Base-by-base conservation (phyloP, 768 basidiomycete genomes). In the Amyloporia xantha region DNA sequence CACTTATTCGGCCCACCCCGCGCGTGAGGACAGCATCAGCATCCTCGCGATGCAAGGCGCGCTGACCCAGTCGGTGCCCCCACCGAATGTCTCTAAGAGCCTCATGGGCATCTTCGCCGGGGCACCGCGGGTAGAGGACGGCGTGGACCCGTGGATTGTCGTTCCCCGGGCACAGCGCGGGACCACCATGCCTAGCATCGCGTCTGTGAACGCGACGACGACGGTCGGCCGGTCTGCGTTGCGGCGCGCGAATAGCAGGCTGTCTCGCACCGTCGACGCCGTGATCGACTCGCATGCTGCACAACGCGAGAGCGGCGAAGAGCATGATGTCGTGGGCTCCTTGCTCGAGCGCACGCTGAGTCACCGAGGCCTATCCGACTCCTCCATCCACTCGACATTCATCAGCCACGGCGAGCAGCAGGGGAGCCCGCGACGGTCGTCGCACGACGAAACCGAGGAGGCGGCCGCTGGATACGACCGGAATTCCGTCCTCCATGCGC, bases 81-180 rank as follows among this genome's bases (percentile, higher is more conserved):
- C 25, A 39, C 54, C 36, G 51, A 55, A 55, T 20, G 48, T 54
- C 2, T 62, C 62, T 3, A 57, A 60, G 36, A 74, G 69, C 46
- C 68, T 94, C 23, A 86, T 90, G 78, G 84, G 80, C 27, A 96
- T 99, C 54, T 98, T 98, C 59, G 95, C 92, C 0, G 95, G 95
- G 30, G 92, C 91, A 2, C 84, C 85, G 23, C 70, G 69, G 27
- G 39, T 68, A 2, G 64, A 68, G 24, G 63, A 67, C 2, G 54
- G 68, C 10, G 65, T 69, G 20, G 88, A 91, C 51, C 75, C 84
- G 12, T 92, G 91, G 90, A 71, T 91, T 28, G 76, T 90, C 3
- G 56, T 89, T 1, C 77, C 84, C 6, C 61, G 59, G 36, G 44
- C 49, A 33, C 40, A 49, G 21, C 41, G 52, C 40, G 40, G 45